phyloP scores from a whole-genome alignment of 306 rosid genomes.

The Pyrus communis region DNA sequence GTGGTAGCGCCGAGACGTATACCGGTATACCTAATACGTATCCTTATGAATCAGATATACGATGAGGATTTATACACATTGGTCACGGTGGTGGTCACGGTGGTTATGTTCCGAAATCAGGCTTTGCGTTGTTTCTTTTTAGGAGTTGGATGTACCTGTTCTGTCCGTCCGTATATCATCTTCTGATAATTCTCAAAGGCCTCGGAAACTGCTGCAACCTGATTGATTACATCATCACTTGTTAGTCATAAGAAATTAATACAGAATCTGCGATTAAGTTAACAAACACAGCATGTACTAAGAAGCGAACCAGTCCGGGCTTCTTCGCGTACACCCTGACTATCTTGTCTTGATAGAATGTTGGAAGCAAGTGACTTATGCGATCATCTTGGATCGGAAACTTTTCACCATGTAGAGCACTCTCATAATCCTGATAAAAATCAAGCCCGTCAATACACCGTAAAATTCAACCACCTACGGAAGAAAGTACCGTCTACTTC shows the following conservation, averaged over 20 bases:
- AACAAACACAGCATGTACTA: background rate
- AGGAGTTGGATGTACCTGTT: conserved; percentile 74
- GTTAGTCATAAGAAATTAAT: background rate
- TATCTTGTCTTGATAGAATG: conserved; percentile 71
- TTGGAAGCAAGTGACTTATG: conserved; percentile 77
- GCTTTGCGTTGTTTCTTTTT: conserved; percentile 38
- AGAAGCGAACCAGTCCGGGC: conserved; percentile 63
- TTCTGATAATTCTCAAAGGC: conserved; percentile 82
- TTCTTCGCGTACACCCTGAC: conserved; percentile 84
- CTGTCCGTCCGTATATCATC: conserved; percentile 52
- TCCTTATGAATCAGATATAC: background rate
- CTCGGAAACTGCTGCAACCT: conserved; percentile 71
- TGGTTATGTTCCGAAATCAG: too few species aligned
- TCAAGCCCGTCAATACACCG: background rate
- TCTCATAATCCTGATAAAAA: conserved; percentile 67
- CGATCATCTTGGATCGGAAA: conserved; percentile 51
- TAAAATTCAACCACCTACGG: background rate
- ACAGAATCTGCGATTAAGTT: background rate
- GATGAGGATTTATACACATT: background rate
- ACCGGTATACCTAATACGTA: too few species aligned
- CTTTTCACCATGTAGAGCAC: conserved; percentile 33
- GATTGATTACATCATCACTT: background rate
- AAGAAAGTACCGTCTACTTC: background rate
- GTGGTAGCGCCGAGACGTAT: background rate
- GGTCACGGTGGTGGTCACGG: background rate